Evolutionary conservation across 2,329 filamentous ascomycete species (phyloP).

Genomic region (Aspergillus sp.): DNA sequence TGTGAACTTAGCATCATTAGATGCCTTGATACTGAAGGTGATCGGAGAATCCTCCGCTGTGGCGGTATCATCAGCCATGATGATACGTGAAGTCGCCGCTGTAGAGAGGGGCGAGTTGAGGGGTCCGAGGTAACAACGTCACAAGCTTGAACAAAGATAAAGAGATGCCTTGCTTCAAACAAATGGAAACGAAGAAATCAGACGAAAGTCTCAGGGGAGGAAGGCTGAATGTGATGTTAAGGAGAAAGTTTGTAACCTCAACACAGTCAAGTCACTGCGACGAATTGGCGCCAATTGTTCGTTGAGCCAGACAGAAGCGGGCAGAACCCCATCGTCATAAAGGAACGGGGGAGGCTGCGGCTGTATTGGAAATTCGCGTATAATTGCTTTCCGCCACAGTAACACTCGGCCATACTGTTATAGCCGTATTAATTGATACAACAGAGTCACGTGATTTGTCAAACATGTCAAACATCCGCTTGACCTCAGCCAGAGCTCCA

Average conservation of each 20-base stretch:
- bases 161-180: neutral
- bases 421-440: neutral
- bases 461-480: slow-evolving; percentile 20
- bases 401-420: neutral
- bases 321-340: slow-evolving; percentile 37
- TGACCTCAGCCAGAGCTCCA: slow-evolving; percentile 20
- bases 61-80: slow-evolving; percentile 43
- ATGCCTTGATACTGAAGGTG: slow-evolving; percentile 97
- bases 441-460: neutral
- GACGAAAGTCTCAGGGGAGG: neutral
- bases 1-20: slow-evolving; percentile 80
- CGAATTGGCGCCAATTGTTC: neutral
- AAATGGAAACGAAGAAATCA: neutral
- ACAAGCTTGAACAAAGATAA: slow-evolving; percentile 6
- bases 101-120: slow-evolving; percentile 10
- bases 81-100: slow-evolving; percentile 19
- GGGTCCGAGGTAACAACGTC: slow-evolving; percentile 10
- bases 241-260: neutral
- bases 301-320: slow-evolving; percentile 28
- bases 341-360: slow-evolving; percentile 1
- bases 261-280: neutral
- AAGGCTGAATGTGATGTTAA: neutral
- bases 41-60: slow-evolving; percentile 68
- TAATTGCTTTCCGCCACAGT: neutral
- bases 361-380: slow-evolving; percentile 5